phyloP scores from a whole-genome alignment of 2,329 filamentous ascomycete genomes.

The Aspergillus melleus region DNA sequence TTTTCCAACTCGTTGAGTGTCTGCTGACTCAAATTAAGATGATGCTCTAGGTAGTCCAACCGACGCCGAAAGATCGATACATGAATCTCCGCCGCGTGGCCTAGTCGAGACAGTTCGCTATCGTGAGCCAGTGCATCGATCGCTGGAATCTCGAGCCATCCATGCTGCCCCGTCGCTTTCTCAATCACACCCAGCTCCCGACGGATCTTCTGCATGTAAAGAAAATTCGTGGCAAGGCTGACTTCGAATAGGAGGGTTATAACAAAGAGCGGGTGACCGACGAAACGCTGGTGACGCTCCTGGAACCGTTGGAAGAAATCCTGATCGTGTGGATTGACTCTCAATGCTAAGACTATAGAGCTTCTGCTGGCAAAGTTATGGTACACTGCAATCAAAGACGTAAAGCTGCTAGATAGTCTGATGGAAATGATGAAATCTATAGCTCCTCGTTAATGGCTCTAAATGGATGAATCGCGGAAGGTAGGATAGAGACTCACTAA shows the following conservation, averaged over 20 bases:
- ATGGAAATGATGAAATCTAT: conserved; percentile 2
- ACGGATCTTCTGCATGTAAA: conserved; percentile 8
- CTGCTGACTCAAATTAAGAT: not conserved
- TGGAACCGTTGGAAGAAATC: not conserved
- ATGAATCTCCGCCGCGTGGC: conserved; percentile 5
- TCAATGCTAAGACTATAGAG: not conserved
- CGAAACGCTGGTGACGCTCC: not conserved
- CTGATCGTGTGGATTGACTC: conserved; percentile 7
- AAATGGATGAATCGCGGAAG: no score
- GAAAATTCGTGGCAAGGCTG: conserved; percentile 1
- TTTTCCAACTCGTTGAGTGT: not conserved
- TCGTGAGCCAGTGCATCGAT: conserved; percentile 7
- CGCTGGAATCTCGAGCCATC: conserved; percentile 8
- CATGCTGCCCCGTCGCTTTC: conserved; percentile 9
- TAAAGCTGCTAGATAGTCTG: conserved; percentile 5
- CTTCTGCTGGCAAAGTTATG: not conserved
- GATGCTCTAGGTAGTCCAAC: not conserved
- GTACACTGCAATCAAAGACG: conserved; percentile 3
- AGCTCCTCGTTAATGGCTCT: no score
- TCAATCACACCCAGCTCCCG: conserved; percentile 7
- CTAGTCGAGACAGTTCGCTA: conserved; percentile 7
- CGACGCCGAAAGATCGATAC: conserved; percentile 3
- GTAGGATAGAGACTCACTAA: no score
- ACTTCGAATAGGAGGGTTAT: not conserved
- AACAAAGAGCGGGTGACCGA: conserved; percentile 5